Percentiles rank a stretch among this genome's conserved stretches.
These are phyloP conservation scores for Boletus mariae DNA, from an alignment of 1,284 basidiomycete genomes.

Conservation along the genomic window DNA sequence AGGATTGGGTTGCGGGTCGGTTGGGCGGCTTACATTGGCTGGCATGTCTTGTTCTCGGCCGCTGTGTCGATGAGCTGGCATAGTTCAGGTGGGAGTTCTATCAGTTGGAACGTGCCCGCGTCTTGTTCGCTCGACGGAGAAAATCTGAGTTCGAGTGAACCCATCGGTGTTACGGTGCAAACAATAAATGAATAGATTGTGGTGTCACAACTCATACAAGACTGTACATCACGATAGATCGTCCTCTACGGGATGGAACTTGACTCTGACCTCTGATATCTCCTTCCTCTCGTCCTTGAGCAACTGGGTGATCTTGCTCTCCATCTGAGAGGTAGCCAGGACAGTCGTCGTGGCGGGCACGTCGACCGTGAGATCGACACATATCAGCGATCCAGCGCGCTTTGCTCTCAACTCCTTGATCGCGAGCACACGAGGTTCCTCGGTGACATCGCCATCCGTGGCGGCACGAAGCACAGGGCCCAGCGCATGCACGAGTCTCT, in stretches of 20 bases:
- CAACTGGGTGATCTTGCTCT: constrained; percentile 57
- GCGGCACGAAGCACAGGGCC: constrained; percentile 46
- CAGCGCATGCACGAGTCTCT: constrained; percentile 51
- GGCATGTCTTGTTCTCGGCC: constrained; percentile 26
- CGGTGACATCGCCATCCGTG: constrained; percentile 4
- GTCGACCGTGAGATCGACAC: constrained; percentile 70
- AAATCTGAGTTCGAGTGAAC: constrained; percentile 46
- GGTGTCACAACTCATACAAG: neutral
- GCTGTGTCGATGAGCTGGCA: constrained; percentile 48
- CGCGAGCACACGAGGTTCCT: constrained; percentile 40
- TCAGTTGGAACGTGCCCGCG: constrained; percentile 53
- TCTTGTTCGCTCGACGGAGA: constrained; percentile 46
- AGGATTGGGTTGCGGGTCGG: neutral
- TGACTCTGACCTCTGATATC: constrained; percentile 76
- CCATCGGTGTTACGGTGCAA: constrained; percentile 13
- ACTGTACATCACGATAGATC: constrained; percentile 5
- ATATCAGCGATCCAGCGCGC: constrained; percentile 71
- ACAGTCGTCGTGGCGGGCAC: constrained; percentile 64
- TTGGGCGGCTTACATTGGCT: constrained; percentile 16
- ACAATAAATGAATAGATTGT: neutral
- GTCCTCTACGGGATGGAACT: constrained; percentile 51
- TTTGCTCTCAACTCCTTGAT: constrained; percentile 71
- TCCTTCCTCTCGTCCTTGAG: constrained; percentile 66
- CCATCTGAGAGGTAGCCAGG: constrained; percentile 53
- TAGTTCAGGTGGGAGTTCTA: constrained; percentile 68